Base-by-base conservation (phyloP, 2,329 filamentous ascomycete species). In the Simplicillium sp. region DNA sequence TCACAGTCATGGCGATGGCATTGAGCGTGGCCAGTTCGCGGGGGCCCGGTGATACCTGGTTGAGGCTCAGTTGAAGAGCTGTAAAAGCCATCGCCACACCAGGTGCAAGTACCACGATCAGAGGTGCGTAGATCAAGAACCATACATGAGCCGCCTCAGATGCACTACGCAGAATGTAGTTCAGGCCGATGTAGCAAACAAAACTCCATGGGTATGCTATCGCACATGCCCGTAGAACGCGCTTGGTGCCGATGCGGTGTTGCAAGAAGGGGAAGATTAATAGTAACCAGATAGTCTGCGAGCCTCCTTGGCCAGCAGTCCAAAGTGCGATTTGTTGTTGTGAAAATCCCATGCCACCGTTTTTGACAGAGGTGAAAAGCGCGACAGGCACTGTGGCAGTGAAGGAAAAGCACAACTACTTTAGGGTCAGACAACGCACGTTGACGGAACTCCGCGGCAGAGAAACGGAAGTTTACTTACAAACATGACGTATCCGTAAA, bases 221-320 rank as follows among this genome's bases (percentile, higher is more conserved):
- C 13, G 53, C 56, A 54, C 81, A 84, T 7, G 63, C 48, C 4
- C 72, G 69, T 44, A 90, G 61, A 0, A 89, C 65, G 4, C 70
- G 73, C 17, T 77, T 79, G 5, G 84, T 87, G 7, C 83, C 82
- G 14, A 80, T 57, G 16, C 73, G 73, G 32, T 60, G 65, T 52
- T 90, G 84, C 2, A 89, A 58, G 1, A 68, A 62, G 1, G 85
- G 84, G 53, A 90, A 89, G 20, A 71, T 65, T 11, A 86, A 46
- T 0, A 90, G 66, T 2, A 87, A 71, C 84, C 84, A 90, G 4
- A 75, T 43, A 1, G 82, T 76, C 56, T 90, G 85, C 3, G 76
- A 70, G 12, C 74, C 60, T 11, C 85, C 86, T 15, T 70, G 73
- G 2, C 80, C 43, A 1, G 70, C 75, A 62, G 89, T 73, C 59